Base-by-base conservation (phyloP, 2,329 filamentous ascomycete genomes). In the Fonsecaea pugnacius region DNA sequence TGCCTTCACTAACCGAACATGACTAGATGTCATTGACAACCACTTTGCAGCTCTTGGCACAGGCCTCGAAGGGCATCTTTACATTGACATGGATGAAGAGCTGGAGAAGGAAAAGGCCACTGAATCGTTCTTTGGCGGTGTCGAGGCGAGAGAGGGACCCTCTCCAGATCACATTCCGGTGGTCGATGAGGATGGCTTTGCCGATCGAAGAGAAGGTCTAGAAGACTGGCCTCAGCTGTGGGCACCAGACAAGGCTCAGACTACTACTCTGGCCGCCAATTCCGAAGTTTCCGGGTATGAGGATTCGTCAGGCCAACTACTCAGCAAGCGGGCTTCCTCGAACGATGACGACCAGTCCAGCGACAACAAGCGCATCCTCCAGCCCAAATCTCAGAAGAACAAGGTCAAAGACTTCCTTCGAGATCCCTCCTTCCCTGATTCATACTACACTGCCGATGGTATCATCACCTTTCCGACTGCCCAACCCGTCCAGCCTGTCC, bases 341-440 rank as follows among this genome's bases (percentile, higher is more conserved):
- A 16, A 33, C 18, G 51, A 43, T 21, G 36, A 58, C 14, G 16
- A 56, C 14, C 27, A 30, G 27, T 30, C 27, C 27, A 57, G 57
- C 36, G 40, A 46, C 24, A 32, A 48, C 4, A 63, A 63, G 60
- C 27, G 21, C 35, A 63, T 67, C 38, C 60, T 67, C 35, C 10
- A 60, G 38, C 66, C 66, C 18, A 65, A 63, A 50, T 65, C 63
- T 40, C 60, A 46, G 52, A 67, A 65, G 56, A 40, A 55, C 12
- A 65, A 61, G 57, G 30, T 32, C 18, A 16, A 33, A 2, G 32
- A 10, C 30, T 14, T n/a, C 32, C 46, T 36, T n/a, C 57, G 7
- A 50, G 57, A 59, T 38, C 32, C 32, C 36, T 50, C 32, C 18
- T 27, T 51, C 14, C 33, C 57, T 10, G 46, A 36, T 9, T 36